Conservation (phyloP, 805 yeast genomes). For the Nematodospora valgi region DNA sequence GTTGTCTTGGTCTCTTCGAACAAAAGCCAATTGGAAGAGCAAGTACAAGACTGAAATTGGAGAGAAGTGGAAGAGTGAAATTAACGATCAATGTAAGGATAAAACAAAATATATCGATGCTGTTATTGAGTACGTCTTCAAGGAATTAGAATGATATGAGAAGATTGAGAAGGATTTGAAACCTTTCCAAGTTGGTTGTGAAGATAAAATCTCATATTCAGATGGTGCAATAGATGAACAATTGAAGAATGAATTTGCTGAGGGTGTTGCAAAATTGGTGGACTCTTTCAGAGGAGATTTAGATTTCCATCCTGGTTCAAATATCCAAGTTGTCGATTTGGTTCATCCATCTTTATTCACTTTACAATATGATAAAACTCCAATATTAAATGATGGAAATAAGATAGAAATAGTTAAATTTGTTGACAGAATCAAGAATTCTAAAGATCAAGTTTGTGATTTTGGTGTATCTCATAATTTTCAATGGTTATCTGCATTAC, state of each 20-base stretch:
- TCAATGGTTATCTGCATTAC: conserved; percentile 38
- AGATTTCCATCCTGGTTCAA: conserved; percentile 38
- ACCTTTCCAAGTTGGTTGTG: conserved; percentile 15
- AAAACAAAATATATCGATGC: conserved; percentile 14
- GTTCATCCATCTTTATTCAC: conserved; percentile 43
- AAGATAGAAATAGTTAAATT: conserved; percentile 10
- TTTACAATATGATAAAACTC: conserved; percentile 26
- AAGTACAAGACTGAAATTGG: conserved; percentile 16
- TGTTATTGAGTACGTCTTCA: conserved; percentile 20
- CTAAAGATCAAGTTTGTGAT: conserved; percentile 11
- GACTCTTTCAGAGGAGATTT: conserved; percentile 13
- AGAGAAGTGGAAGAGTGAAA: conserved; percentile 19
- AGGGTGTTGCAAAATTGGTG: conserved; percentile 12
- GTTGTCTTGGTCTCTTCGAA: conserved; percentile 14
- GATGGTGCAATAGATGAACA: conserved; percentile 15
- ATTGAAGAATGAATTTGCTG: conserved; percentile 10
- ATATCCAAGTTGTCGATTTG: conserved; percentile 34
- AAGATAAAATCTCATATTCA: conserved; percentile 18
- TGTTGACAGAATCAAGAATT: conserved; percentile 9
- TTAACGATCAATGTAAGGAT: conserved; percentile 12
- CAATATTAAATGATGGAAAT: conserved; percentile 12
- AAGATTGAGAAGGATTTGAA: conserved; percentile 10
- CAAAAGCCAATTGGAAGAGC: conserved; percentile 17
- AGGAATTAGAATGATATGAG: conserved; percentile 30
- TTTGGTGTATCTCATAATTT: conserved; percentile 21